These are phyloP conservation scores for Guadua angustifolia DNA, from an alignment of 176 grass and related monocot genomes.

Conservation along the genomic window DNA sequence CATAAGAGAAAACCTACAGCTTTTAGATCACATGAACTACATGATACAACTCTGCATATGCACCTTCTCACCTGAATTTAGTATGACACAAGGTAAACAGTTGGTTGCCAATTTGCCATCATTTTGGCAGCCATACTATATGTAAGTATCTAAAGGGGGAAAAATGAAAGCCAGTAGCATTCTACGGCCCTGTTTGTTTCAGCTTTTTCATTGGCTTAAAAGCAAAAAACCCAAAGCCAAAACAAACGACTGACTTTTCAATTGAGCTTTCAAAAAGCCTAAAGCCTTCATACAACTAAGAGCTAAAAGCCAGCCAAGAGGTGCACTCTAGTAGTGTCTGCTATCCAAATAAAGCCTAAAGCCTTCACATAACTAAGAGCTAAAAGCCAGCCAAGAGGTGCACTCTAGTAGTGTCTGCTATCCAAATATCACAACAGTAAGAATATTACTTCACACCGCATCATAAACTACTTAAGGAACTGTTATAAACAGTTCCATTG, in stretches of 20 bases:
- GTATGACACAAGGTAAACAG: neutral
- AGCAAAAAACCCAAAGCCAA: too few species aligned
- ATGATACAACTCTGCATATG: neutral
- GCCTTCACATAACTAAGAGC: too few species aligned
- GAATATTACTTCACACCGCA: neutral
- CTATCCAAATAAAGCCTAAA: neutral
- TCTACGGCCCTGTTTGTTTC: neutral
- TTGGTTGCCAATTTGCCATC: neutral
- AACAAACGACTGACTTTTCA: too few species aligned
- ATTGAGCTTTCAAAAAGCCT: too few species aligned
- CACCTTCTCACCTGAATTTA: slow-evolving; percentile 5
- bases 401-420: neutral
- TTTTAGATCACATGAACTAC: slow-evolving; percentile 28
- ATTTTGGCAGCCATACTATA: slow-evolving; percentile 9
- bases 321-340: neutral
- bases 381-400: too few species aligned
- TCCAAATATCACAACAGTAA: slow-evolving; percentile 17
- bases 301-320: too few species aligned
- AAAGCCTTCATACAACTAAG: too few species aligned
- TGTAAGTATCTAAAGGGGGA: neutral
- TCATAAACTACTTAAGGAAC: neutral
- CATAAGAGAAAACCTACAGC: slow-evolving; percentile 24
- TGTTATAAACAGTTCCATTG: slow-evolving; percentile 2
- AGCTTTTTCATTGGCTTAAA: too few species aligned
- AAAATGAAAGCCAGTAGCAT: slow-evolving; percentile 4